Evolutionary conservation across 192 early-diverging fungal genomes (phyloP).

Genomic region (Coemansia javaensis): DNA sequence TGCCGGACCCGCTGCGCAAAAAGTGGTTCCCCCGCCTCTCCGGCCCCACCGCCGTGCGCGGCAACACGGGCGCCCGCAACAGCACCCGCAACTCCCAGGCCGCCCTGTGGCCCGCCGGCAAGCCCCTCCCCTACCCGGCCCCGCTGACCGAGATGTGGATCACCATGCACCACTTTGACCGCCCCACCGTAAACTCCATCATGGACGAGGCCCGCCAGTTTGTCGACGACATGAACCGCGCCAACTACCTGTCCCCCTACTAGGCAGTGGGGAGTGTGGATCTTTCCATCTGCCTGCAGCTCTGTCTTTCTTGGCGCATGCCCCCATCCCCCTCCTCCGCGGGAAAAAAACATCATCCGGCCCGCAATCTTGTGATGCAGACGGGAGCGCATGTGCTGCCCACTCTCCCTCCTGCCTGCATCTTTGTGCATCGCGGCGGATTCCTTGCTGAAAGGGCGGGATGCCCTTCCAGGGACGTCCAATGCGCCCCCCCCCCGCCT

Average conservation of each 20-base stretch:
- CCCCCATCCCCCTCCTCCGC: not conserved
- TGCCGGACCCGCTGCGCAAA: slow-evolving; percentile 26
- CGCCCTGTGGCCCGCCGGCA: slow-evolving; percentile 4
- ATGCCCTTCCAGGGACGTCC: too few relatives aligned
- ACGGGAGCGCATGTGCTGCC: too few relatives aligned
- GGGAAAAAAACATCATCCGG: not conserved
- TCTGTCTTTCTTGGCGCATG: too few relatives aligned
- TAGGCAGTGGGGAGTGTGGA: too few relatives aligned
- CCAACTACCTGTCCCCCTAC: slow-evolving; percentile 40
- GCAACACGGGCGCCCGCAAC: not conserved
- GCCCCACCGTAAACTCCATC: slow-evolving; percentile 7
- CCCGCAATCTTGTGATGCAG: too few relatives aligned
- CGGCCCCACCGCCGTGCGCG: not conserved
- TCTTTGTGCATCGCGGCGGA: too few relatives aligned
- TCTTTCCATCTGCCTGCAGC: too few relatives aligned
- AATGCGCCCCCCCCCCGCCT: too few relatives aligned
- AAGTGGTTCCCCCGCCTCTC: slow-evolving; percentile 44
- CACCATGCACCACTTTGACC: slow-evolving; percentile 43
- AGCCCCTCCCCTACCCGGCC: slow-evolving; percentile 23
- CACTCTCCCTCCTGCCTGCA: too few relatives aligned
- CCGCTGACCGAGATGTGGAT: slow-evolving; percentile 43
- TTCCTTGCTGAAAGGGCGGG: too few relatives aligned
- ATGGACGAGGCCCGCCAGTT: slow-evolving; percentile 41
- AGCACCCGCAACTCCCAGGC: slow-evolving; percentile 2
- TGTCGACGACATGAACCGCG: slow-evolving; percentile 38